phyloP scores from a whole-genome alignment of 2,329 filamentous ascomycete genomes.

The Thermothelomyces thermophilus region DNA sequence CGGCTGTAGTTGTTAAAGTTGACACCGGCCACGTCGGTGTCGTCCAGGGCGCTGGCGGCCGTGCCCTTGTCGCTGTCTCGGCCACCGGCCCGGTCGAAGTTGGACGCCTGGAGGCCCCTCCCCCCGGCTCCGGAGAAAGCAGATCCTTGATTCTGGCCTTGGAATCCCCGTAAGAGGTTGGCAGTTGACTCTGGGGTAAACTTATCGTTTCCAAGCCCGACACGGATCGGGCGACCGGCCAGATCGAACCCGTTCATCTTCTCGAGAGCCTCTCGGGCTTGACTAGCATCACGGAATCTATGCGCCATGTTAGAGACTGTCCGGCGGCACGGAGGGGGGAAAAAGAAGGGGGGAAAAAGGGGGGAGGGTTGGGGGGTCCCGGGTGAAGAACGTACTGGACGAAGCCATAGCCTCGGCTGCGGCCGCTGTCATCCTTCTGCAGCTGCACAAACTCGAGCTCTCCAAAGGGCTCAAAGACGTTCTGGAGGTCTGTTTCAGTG shows the following conservation, averaged over 20 bases:
- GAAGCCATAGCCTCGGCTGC: conserved; percentile 94
- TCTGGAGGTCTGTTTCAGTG: conserved; percentile 89
- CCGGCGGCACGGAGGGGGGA: not conserved
- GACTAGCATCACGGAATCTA: conserved; percentile 81
- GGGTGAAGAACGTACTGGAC: conserved; percentile 71
- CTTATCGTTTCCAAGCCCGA: conserved; percentile 99
- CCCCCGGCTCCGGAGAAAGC: conserved; percentile 86
- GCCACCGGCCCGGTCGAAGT: conserved; percentile 85
- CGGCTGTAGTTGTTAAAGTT: conserved; percentile 99
- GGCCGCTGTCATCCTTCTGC: conserved; percentile 87
- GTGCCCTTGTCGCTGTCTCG: conserved; percentile 85
- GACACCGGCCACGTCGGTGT: conserved; percentile 94
- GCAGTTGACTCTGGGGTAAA: conserved; percentile 96
- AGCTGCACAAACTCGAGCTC: conserved; percentile 96
- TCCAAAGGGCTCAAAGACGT: conserved; percentile 95
- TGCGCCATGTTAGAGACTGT: conserved; percentile 28
- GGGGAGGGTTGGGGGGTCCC: too few species aligned
- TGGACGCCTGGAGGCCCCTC: conserved; percentile 75
- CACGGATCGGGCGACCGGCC: conserved; percentile 92
- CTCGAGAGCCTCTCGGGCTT: conserved; percentile 90
- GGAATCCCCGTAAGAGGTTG: conserved; percentile 86
- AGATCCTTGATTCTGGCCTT: conserved; percentile 73
- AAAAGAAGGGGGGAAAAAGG: too few species aligned
- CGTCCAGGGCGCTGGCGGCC: conserved; percentile 89
- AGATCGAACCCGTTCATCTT: conserved; percentile 99